These are phyloP conservation scores for Cylindrotheca closterium DNA, from an alignment of 108 stramenopile species.

Conservation along the genomic window DNA sequence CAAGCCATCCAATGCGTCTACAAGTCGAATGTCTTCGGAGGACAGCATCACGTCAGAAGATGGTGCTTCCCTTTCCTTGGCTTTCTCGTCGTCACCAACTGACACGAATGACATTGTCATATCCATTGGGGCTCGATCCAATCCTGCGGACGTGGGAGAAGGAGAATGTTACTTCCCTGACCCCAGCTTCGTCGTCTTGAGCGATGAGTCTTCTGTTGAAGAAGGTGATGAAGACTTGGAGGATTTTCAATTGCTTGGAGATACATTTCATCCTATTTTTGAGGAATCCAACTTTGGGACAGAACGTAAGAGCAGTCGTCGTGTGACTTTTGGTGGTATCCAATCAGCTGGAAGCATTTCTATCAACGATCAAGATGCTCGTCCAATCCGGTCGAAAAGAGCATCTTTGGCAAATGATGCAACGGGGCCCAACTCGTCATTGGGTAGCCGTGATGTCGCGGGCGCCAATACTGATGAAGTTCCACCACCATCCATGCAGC, in stretches of 20 bases:
- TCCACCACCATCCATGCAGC: too few relatives aligned
- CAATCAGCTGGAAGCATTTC: too few relatives aligned
- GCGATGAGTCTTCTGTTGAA: background rate
- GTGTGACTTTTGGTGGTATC: background rate
- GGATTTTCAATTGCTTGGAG: too few relatives aligned
- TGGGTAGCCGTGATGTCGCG: too few relatives aligned
- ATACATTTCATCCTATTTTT: too few relatives aligned
- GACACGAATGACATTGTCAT: background rate
- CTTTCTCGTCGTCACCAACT: background rate
- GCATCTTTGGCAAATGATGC: too few relatives aligned
- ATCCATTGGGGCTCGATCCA: background rate
- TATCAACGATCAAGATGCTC: too few relatives aligned
- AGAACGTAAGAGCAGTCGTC: too few relatives aligned
- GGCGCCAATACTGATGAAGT: too few relatives aligned
- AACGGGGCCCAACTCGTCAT: too few relatives aligned
- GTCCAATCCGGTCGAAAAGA: too few relatives aligned
- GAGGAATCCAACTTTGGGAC: too few relatives aligned
- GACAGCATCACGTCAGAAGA: slow-evolving; percentile 4
- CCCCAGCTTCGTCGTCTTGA: background rate
- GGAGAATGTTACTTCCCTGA: background rate
- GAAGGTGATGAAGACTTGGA: background rate
- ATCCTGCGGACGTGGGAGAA: background rate
- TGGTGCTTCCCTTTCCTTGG: background rate
- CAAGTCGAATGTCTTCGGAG: slow-evolving; percentile 10
- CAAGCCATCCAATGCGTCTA: background rate